These are phyloP conservation scores for Jacaranda copaia DNA, from an alignment of 257 asterid species.

Conservation along the genomic window DNA sequence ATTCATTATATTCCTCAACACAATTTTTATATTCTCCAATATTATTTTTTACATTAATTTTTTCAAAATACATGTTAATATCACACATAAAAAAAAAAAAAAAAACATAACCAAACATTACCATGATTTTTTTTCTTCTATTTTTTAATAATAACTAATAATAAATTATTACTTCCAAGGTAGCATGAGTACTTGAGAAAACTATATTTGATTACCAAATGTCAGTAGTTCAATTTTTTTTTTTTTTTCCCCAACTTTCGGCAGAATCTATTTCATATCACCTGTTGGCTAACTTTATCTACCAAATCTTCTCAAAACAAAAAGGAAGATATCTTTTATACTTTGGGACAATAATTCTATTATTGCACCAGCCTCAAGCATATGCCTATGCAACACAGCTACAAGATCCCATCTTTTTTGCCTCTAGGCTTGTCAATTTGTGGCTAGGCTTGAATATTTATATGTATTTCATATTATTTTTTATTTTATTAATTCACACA, in stretches of 20 bases:
- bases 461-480: too few species aligned
- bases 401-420: conserved; percentile 23
- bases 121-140: too few species aligned
- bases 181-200: conserved; percentile 23
- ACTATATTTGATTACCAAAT: conserved; percentile 31
- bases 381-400: conserved; percentile 29
- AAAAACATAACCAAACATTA: too few species aligned
- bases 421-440: not conserved
- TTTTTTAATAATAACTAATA: not conserved
- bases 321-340: conserved; percentile 52
- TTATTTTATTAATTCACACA: too few species aligned
- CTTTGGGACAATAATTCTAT: conserved; percentile 46
- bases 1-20: too few species aligned
- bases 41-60: too few species aligned
- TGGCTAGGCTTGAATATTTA: not conserved
- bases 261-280: conserved; percentile 41
- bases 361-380: conserved; percentile 41
- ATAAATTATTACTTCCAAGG: conserved; percentile 15
- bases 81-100: too few species aligned
- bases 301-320: conserved; percentile 50
- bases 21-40: too few species aligned
- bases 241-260: conserved; percentile 34
- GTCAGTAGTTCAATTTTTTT: conserved; percentile 33
- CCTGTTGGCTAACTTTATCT: conserved; percentile 40
- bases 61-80: too few species aligned